Evolutionary conservation across 129 eudicot species (phyloP).

Genomic region (Oenanthe sinensis): DNA sequence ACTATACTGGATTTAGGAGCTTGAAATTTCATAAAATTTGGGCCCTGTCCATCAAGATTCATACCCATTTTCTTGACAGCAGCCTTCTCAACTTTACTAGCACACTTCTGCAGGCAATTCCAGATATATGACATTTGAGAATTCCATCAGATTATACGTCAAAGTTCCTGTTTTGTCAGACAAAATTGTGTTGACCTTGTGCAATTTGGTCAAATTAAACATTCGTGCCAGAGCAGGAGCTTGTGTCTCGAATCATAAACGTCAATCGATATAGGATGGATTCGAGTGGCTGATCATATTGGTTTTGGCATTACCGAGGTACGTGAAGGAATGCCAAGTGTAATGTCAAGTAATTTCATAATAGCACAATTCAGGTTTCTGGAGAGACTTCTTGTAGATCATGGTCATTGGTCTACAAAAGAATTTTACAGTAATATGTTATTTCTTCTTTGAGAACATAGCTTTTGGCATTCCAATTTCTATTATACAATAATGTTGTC

Average conservation of each 20-base stretch:
- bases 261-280: conserved; percentile 62
- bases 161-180: conserved; percentile 81
- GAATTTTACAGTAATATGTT: conserved; percentile 53
- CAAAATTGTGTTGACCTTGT: conserved; percentile 59
- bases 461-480: conserved; percentile 66
- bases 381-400: conserved; percentile 50
- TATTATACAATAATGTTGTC: conserved; percentile 48
- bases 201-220: conserved; percentile 56
- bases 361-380: conserved; percentile 51
- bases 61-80: conserved; percentile 43
- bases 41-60: conserved; percentile 26
- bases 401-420: conserved; percentile 67
- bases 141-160: conserved; percentile 71
- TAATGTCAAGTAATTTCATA: conserved; percentile 60
- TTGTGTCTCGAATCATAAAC: conserved; percentile 9
- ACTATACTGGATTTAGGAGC: neutral
- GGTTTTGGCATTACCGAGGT: conserved; percentile 56
- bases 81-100: conserved; percentile 58
- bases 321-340: conserved; percentile 83
- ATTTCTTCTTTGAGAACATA: conserved; percentile 59
- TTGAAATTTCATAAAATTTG: neutral
- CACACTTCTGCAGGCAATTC: conserved; percentile 49
- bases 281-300: conserved; percentile 58
- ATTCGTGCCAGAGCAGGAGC: conserved; percentile 55
- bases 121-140: conserved; percentile 59